Evolutionary conservation across 345 rosid species (phyloP).

Genomic region (Gynandropsis gynandra): DNA sequence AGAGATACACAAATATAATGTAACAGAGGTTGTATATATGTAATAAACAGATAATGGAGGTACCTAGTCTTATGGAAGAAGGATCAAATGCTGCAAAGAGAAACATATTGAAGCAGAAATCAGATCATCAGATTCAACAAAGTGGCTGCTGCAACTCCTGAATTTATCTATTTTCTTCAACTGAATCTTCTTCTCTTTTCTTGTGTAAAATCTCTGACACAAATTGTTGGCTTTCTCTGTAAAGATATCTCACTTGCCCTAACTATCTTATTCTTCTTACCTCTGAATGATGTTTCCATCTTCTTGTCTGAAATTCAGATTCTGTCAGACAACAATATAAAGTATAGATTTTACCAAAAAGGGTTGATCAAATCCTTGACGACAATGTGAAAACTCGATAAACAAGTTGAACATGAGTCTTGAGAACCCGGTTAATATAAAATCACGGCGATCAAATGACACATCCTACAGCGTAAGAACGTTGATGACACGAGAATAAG

Average conservation of each 20-base stretch:
- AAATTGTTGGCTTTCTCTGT: conserved; percentile 19
- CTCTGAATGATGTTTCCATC: conserved; percentile 14
- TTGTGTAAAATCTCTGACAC: conserved; percentile 18
- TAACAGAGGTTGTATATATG: conserved; percentile 12
- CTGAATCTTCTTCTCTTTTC: conserved; percentile 5
- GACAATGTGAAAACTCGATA: conserved; percentile 16
- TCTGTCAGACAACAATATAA: not conserved
- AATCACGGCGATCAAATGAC: conserved; percentile 19
- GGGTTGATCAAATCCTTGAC: conserved; percentile 8
- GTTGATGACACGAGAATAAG: conserved; percentile 12
- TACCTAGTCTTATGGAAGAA: conserved; percentile 90
- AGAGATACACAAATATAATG: not conserved
- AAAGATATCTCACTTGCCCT: conserved; percentile 18
- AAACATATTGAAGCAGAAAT: conserved; percentile 62
- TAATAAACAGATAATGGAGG: conserved; percentile 83
- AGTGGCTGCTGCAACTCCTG: conserved; percentile 49
- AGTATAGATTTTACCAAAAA: conserved; percentile 14
- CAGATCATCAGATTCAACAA: conserved; percentile 37
- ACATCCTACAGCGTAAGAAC: conserved; percentile 21
- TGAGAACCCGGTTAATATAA: conserved; percentile 20
- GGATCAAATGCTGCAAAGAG: conserved; percentile 69
- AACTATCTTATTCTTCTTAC: conserved; percentile 1
- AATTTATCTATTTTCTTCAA: conserved; percentile 14
- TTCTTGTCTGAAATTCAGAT: not conserved
- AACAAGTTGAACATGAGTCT: not conserved